Conservation (phyloP, 805 yeast species). For the Yarrowia phangngaensis region DNA sequence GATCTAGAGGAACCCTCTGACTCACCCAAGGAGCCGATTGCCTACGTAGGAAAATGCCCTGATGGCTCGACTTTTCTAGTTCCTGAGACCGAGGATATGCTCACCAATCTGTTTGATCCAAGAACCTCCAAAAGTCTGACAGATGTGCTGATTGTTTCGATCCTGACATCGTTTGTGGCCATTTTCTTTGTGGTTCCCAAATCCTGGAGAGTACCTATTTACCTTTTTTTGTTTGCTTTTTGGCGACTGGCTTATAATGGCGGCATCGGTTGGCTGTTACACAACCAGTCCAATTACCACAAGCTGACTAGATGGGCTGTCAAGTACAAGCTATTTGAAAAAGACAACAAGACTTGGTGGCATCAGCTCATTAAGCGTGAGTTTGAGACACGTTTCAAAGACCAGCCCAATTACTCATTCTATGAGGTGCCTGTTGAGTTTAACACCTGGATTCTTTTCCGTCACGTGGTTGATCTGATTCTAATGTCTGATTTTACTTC, state of each 20-base stretch:
- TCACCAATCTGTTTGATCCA: conserved; percentile 75
- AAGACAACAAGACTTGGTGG: conserved; percentile 34
- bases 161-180: conserved; percentile 41
- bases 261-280: conserved; percentile 71
- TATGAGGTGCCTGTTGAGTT: conserved; percentile 60
- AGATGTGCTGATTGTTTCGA: conserved; percentile 56
- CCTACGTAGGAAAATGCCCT: conserved; percentile 35
- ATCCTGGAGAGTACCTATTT: conserved; percentile 39
- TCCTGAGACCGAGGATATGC: conserved; percentile 78
- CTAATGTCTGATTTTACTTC: conserved; percentile 81
- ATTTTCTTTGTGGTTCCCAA: conserved; percentile 36
- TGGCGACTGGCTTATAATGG: conserved; percentile 75
- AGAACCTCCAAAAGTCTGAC: conserved; percentile 61
- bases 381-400: conserved; percentile 47
- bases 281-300: conserved; percentile 59
- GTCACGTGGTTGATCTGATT: conserved; percentile 75
- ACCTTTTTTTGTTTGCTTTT: conserved; percentile 56
- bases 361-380: conserved; percentile 48
- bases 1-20: no score
- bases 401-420: conserved; percentile 38
- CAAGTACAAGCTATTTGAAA: conserved; percentile 46
- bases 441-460: conserved; percentile 76
- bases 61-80: conserved; percentile 39
- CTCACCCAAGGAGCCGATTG: neutral
- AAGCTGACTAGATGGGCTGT: conserved; percentile 53